A percentile compares a stretch with the other conserved stretches of the same genome.
Conservation (phyloP, 1,284 basidiomycete genomes). For the Fomitopsis schrenkii region DNA sequence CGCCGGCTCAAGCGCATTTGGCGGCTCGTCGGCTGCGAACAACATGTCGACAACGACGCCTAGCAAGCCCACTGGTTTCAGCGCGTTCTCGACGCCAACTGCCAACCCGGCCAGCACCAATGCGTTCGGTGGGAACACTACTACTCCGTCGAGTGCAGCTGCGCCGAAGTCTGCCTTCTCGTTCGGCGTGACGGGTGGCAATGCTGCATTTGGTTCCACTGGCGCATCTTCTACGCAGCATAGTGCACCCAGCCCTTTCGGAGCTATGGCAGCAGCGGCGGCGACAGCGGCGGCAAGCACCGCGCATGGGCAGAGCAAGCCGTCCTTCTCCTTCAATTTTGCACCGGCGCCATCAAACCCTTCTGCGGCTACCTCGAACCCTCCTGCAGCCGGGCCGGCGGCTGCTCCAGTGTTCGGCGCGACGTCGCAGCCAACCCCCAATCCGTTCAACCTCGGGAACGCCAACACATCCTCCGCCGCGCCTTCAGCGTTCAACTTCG, state of each 20-base stretch:
- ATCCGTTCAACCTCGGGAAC: conserved; percentile 7
- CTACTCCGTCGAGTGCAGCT: not conserved
- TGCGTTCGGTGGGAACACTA: conserved; percentile 6
- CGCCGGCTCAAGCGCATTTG: not conserved
- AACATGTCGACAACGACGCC: not conserved
- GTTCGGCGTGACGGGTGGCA: conserved; percentile 17
- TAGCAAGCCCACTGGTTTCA: not conserved
- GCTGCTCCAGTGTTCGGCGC: conserved; percentile 10
- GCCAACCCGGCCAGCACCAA: conserved; percentile 1
- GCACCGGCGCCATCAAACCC: conserved; percentile 8
- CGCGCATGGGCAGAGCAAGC: conserved; percentile 7
- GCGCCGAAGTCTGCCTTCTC: conserved; percentile 21
- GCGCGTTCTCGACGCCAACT: conserved; percentile 4
- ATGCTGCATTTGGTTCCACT: conserved; percentile 5
- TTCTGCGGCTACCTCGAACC: conserved; percentile 4
- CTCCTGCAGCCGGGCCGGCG: conserved; percentile 1
- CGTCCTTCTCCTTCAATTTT: conserved; percentile 23
- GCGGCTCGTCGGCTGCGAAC: not conserved
- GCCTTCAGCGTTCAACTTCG: conserved; percentile 31
- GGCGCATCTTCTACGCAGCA: not conserved
- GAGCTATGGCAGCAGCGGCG: not conserved
- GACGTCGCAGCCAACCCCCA: conserved; percentile 7
- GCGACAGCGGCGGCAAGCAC: not conserved
- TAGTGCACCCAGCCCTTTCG: conserved; percentile 2
- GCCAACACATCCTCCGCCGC: not conserved